phyloP scores from a whole-genome alignment of 768 basidiomycete species.

The Paxillus ammoniavirescens region DNA sequence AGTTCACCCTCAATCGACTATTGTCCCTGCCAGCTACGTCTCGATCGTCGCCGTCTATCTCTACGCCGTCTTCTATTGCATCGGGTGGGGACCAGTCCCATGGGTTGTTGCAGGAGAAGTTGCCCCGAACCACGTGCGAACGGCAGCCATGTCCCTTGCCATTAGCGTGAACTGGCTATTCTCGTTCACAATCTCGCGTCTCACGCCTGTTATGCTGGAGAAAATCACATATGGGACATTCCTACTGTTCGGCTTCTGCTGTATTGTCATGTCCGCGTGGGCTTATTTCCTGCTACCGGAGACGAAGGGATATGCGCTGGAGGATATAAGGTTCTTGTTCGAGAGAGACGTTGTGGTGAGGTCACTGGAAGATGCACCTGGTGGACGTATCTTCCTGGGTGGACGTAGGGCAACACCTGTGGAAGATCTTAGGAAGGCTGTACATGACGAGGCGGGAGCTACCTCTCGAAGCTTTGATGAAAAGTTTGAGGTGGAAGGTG shows the following conservation, averaged over 20 bases:
- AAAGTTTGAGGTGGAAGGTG: neutral
- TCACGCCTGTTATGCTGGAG: conserved; percentile 38
- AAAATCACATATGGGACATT: conserved; percentile 32
- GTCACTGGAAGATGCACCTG: conserved; percentile 34
- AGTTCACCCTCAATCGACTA: conserved; percentile 25
- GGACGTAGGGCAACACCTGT: conserved; percentile 27
- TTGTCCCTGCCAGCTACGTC: conserved; percentile 36
- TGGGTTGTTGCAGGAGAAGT: conserved; percentile 35
- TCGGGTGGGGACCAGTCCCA: conserved; percentile 31
- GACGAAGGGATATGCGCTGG: conserved; percentile 38
- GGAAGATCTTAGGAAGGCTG: conserved; percentile 20
- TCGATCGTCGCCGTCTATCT: conserved; percentile 39
- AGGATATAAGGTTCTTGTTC: conserved; percentile 39
- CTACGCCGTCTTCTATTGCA: conserved; percentile 36
- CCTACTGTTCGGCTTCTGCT: conserved; percentile 32
- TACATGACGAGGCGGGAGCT: neutral
- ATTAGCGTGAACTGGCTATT: conserved; percentile 35
- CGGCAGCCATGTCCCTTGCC: conserved; percentile 34
- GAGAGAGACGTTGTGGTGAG: conserved; percentile 33
- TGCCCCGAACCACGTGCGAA: conserved; percentile 38
- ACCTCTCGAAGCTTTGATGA: neutral
- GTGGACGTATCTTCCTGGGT: conserved; percentile 29
- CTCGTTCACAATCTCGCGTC: conserved; percentile 35
- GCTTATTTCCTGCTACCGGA: conserved; percentile 40
- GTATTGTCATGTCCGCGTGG: conserved; percentile 34